Conservation (phyloP, 352 stramenopile species). For the Globisporangium barbulae region DNA sequence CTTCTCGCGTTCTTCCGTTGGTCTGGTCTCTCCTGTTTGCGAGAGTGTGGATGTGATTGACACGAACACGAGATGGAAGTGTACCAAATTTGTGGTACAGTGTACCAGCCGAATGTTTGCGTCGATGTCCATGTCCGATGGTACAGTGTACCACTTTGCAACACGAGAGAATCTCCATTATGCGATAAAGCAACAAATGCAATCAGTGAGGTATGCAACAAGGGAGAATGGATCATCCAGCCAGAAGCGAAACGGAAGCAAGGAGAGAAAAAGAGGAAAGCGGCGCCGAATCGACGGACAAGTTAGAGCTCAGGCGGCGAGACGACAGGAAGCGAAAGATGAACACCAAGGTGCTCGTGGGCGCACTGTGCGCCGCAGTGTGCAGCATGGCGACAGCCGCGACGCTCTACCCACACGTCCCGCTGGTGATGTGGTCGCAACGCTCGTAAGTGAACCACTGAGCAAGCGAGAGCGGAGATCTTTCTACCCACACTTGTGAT, state of each 20-base stretch:
- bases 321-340: constrained; percentile 20
- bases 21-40: constrained; percentile 9
- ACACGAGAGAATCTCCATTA: too few species aligned
- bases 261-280: constrained; percentile 20
- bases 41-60: constrained; percentile 9
- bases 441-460: constrained; percentile 39
- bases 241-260: constrained; percentile 17
- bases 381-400: constrained; percentile 19
- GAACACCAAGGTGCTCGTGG: constrained; percentile 20
- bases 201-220: too few species aligned
- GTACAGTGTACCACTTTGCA: too few species aligned
- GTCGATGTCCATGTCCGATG: too few species aligned
- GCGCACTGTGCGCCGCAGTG: constrained; percentile 20
- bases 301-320: constrained; percentile 4
- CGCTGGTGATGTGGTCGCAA: constrained; percentile 65
- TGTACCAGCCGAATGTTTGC: too few species aligned
- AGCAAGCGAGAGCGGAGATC: not conserved
- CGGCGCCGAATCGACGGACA: constrained; percentile 6
- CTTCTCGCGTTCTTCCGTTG: constrained; percentile 9
- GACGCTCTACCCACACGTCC: constrained; percentile 47
- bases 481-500: not conserved
- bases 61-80: not conserved
- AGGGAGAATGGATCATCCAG: too few species aligned
- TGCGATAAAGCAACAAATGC: too few species aligned
- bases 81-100: too few species aligned